These are phyloP conservation scores for Potentilla sterilis DNA, from an alignment of 306 rosid genomes.

Conservation along the genomic window DNA sequence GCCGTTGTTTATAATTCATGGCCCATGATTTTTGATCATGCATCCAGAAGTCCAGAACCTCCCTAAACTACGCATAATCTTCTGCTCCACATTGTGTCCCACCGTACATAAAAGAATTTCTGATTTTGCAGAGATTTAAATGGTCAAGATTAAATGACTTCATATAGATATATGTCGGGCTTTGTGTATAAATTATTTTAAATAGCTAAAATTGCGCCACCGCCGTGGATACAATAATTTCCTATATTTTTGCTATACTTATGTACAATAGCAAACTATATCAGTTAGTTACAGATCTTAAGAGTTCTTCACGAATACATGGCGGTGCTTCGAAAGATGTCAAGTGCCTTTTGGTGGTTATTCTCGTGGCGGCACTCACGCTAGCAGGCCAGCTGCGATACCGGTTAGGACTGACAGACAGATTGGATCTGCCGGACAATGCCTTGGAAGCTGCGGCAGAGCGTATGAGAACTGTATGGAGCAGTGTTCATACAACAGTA, in stretches of 20 bases:
- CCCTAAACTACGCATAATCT: neutral
- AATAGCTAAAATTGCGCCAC: too few species aligned
- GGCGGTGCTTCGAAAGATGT: neutral
- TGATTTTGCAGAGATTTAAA: too few species aligned
- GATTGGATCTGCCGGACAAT: neutral
- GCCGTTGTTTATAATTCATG: neutral
- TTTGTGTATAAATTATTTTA: too few species aligned
- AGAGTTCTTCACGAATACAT: neutral
- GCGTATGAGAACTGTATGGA: neutral
- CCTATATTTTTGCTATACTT: too few species aligned
- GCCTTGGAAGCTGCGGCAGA: neutral
- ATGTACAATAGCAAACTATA: too few species aligned
- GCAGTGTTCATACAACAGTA: neutral
- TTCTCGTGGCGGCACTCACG: neutral
- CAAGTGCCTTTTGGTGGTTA: neutral
- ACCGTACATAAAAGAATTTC: too few species aligned
- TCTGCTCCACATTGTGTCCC: neutral
- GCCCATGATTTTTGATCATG: neutral
- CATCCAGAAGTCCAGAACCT: slow-evolving; percentile 3
- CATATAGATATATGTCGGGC: too few species aligned
- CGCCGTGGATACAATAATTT: too few species aligned
- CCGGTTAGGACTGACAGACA: neutral
- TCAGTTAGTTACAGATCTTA: too few species aligned
- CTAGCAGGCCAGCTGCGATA: slow-evolving; percentile 1
- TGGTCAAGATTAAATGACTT: too few species aligned